Base-by-base conservation (phyloP, 2,329 filamentous ascomycete genomes). In the Aspergillus fructus region DNA sequence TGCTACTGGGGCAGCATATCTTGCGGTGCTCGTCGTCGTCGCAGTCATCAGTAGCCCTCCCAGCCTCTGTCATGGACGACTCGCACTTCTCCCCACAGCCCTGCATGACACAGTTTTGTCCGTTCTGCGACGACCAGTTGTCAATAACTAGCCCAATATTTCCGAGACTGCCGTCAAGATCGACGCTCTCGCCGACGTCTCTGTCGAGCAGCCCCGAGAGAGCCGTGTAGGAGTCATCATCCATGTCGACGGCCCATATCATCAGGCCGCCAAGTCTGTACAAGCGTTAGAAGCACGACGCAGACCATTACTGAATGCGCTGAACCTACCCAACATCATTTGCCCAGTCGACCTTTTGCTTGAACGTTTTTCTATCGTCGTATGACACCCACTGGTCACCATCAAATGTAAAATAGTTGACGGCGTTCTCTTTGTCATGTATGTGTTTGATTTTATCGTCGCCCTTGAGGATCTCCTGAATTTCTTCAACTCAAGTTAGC, bases 181-280 rank as follows among this genome's bases (percentile, higher is more conserved):
- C 24, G 7, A 27, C 24, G 24, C 2, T 9, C 24, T 27, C 24
- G 24, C 24, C 24, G 24, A 27, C 24, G 24, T 27, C 24, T 27
- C 24, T 27, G 24, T 27, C 24, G 2, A 27, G 7, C 24, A 27
- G 24, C 24, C 24, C 24, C 24, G 24, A 27, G 24, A 27, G 24
- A 27, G 24, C 24, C 24, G 24, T 27, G 24, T 27, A 27, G 24
- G 24, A 27, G 24, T 27, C 49, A 19, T 43, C 27, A n/a, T 53
- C 49, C 33, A 49, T 15, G 19, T 53, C 55, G 23, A 58, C 21
- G 3, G 55, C 43, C 55, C 55, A 58, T 23, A 49, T 53, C 43
- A 58, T 48, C 17, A 53, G 6, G n/a, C 55, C 55, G 9, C 27
- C 27, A 11, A 30, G 24, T 27, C 24, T 27, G 8, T 27, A 27